These are phyloP conservation scores for Phragmites australis DNA, from an alignment of 176 grass and related monocot species.

Conservation along the genomic window DNA sequence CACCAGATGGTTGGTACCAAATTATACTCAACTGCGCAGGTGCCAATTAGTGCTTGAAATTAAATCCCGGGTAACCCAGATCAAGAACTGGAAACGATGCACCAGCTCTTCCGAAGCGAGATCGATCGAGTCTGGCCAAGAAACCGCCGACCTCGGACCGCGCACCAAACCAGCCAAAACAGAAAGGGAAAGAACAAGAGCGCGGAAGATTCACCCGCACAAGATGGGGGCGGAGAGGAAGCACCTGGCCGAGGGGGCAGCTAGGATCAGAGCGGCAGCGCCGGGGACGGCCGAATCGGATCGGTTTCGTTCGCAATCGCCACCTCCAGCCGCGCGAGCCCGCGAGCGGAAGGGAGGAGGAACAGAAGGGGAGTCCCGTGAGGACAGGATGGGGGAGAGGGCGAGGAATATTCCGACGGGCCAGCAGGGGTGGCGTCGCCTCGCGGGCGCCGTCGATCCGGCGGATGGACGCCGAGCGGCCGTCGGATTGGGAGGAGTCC, in stretches of 20 bases:
- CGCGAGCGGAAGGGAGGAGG: background rate
- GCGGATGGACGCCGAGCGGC: background rate
- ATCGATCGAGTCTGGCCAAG: slow-evolving; percentile 9
- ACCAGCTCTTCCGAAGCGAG: background rate
- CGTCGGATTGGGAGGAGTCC: slow-evolving; percentile 20
- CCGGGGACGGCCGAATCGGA: slow-evolving; percentile 19
- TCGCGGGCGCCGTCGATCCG: slow-evolving; percentile 8
- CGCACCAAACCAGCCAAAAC: background rate
- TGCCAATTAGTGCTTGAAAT: background rate
- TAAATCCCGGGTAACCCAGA: background rate
- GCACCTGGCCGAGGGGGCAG: background rate
- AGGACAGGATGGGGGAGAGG: background rate
- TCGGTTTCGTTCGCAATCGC: background rate
- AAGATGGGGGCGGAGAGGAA: background rate
- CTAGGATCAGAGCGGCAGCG: slow-evolving; percentile 29
- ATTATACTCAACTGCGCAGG: background rate
- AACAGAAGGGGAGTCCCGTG: background rate
- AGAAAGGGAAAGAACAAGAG: background rate
- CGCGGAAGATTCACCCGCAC: background rate
- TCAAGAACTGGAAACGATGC: background rate
- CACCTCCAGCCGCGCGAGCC: background rate
- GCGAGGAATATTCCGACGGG: slow-evolving; percentile 43
- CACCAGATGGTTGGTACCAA: background rate
- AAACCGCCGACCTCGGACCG: slow-evolving; percentile 3
- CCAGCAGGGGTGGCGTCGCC: background rate